Percentiles rank a stretch among this genome's conserved stretches.
These are phyloP conservation scores for Zygoascus ofunaensis DNA, from an alignment of 805 yeast species.

Conservation along the genomic window DNA sequence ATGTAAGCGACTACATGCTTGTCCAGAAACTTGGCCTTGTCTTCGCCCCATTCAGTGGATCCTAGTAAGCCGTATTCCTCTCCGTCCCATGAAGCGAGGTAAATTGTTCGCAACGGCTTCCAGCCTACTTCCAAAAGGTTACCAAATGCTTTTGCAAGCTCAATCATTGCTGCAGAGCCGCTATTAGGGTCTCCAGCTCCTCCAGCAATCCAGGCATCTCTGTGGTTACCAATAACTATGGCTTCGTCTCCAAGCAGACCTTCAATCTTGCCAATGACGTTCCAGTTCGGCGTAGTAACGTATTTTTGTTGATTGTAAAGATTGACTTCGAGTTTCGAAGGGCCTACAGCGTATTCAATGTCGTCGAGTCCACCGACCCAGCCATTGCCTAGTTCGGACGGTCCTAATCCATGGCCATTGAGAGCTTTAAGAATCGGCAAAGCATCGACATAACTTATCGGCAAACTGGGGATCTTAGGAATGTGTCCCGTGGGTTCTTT, in stretches of 20 bases:
- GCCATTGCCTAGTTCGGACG: constrained; percentile 33
- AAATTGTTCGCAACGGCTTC: constrained; percentile 64
- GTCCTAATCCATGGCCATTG: constrained; percentile 46
- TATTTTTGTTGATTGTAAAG: constrained; percentile 54
- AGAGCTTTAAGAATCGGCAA: constrained; percentile 50
- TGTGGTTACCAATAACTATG: constrained; percentile 62
- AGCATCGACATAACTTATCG: constrained; percentile 56
- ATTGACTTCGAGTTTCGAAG: constrained; percentile 39
- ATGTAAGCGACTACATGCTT: constrained; percentile 54
- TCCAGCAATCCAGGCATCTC: constrained; percentile 74
- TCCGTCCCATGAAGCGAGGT: constrained; percentile 75
- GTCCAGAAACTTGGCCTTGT: constrained; percentile 37
- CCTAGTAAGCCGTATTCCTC: constrained; percentile 68
- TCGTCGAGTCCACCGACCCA: constrained; percentile 40
- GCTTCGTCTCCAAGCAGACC: constrained; percentile 48
- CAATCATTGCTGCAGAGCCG: constrained; percentile 58
- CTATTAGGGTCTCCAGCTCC: constrained; percentile 76
- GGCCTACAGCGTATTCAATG: constrained; percentile 46
- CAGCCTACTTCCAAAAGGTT: constrained; percentile 48
- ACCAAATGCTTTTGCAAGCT: constrained; percentile 52
- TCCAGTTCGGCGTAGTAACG: constrained; percentile 50
- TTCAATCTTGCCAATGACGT: constrained; percentile 52
- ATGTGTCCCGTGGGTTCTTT: constrained; percentile 41
- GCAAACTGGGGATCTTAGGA: constrained; percentile 63
- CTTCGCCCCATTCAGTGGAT: constrained; percentile 70